Conservation (phyloP, 345 rosid genomes). For the Stellera chamaejasme region DNA sequence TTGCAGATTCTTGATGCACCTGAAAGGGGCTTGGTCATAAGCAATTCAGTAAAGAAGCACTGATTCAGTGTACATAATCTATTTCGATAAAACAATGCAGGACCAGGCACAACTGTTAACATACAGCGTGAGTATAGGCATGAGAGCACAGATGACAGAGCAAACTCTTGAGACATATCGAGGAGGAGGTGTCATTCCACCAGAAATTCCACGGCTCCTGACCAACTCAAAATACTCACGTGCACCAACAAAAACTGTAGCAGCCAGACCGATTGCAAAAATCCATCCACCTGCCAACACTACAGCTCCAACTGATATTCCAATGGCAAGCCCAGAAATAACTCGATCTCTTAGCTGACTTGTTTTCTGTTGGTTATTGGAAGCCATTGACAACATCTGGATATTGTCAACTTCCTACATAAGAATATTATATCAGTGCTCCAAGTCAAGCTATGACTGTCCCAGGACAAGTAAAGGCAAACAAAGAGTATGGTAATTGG, state of each 20-base stretch:
- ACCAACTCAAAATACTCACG: conserved; percentile 84
- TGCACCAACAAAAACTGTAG: conserved; percentile 65
- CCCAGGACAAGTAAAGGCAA: not conserved
- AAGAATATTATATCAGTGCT: conserved; percentile 20
- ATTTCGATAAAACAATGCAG: not conserved
- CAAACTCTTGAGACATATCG: conserved; percentile 82
- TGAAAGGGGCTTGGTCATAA: too few species aligned
- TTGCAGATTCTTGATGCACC: too few species aligned
- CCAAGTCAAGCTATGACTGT: not conserved
- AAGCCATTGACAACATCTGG: conserved; percentile 22
- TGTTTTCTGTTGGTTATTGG: conserved; percentile 33
- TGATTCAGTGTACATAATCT: too few species aligned
- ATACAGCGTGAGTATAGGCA: conserved; percentile 86
- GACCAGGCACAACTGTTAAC: conserved; percentile 12
- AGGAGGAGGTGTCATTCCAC: conserved; percentile 97
- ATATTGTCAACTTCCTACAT: conserved; percentile 39
- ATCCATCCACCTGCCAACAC: conserved; percentile 89
- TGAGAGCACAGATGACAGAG: conserved; percentile 69
- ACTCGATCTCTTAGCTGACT: conserved; percentile 61
- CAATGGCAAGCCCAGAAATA: conserved; percentile 74
- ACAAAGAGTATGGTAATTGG: too few species aligned
- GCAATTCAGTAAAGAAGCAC: too few species aligned
- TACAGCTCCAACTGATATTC: conserved; percentile 60
- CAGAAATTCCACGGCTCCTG: conserved; percentile 73
- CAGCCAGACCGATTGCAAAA: conserved; percentile 54